phyloP scores from a whole-genome alignment of 306 rosid genomes.

The Prosopis cineraria region DNA sequence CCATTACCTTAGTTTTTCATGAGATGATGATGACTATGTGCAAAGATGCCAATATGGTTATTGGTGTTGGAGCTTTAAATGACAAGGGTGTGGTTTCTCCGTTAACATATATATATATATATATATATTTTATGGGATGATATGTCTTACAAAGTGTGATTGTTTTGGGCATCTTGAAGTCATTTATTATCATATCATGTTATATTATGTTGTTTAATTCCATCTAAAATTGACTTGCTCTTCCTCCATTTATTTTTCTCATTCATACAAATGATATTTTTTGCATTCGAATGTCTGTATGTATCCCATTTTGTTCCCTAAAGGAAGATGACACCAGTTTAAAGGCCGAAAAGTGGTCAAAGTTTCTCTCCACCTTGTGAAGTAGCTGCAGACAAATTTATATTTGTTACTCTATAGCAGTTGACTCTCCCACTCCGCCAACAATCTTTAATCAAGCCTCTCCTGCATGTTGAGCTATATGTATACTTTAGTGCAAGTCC shows the following conservation, averaged over 20 bases:
- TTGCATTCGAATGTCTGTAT: constrained; percentile 1
- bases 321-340: not conserved
- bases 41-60: constrained; percentile 13
- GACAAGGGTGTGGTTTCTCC: constrained; percentile 2
- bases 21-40: constrained; percentile 23
- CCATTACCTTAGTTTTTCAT: not conserved
- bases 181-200: not conserved
- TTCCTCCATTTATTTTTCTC: not conserved
- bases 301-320: not conserved
- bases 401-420: constrained; percentile 1
- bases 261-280: not conserved
- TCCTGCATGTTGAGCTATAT: not conserved
- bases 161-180: constrained; percentile 28
- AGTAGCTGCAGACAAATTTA: not conserved
- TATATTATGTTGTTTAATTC: not conserved
- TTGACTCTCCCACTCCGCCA: not conserved
- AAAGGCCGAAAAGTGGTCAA: not conserved
- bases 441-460: not conserved
- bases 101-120: too few relatives aligned
- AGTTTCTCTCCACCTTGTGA: not conserved
- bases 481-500: constrained; percentile 30
- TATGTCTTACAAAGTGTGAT: constrained; percentile 9
- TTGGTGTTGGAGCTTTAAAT: not conserved
- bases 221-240: not conserved
- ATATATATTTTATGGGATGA: too few relatives aligned